These are phyloP conservation scores for Hibiscus tridactylites DNA, from an alignment of 345 rosid species.

Conservation along the genomic window DNA sequence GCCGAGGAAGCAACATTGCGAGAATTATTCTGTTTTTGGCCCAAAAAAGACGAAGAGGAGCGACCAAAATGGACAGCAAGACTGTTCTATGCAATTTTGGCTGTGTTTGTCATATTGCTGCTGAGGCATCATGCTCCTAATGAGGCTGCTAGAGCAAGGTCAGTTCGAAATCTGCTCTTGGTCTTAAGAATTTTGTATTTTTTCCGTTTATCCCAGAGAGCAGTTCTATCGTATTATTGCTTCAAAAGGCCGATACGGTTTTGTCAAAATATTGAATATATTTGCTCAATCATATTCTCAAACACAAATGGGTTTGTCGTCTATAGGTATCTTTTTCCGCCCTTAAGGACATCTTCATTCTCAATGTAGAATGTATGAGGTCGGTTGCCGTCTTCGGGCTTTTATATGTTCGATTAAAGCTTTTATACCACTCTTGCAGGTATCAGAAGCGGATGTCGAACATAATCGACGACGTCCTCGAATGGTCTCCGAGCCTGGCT, in stretches of 20 bases:
- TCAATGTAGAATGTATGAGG: background rate
- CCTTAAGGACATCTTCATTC: background rate
- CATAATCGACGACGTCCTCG: slow-evolving; percentile 17
- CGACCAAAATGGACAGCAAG: slow-evolving; percentile 95
- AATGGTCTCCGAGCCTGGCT: slow-evolving; percentile 95
- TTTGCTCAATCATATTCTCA: too few species aligned
- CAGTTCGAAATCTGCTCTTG: slow-evolving; percentile 12
- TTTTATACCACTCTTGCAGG: slow-evolving; percentile 35
- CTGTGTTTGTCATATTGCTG: slow-evolving; percentile 67
- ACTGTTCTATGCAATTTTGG: slow-evolving; percentile 71
- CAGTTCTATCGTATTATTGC: too few species aligned
- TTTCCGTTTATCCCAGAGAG: too few species aligned
- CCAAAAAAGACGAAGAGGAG: slow-evolving; percentile 97
- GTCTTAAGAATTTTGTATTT: too few species aligned
- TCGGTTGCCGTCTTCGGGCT: background rate
- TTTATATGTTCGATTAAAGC: background rate
- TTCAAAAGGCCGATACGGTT: too few species aligned
- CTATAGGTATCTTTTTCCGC: too few species aligned
- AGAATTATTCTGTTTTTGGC: slow-evolving; percentile 96
- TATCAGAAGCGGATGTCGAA: slow-evolving; percentile 20
- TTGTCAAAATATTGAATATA: too few species aligned
- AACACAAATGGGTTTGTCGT: too few species aligned
- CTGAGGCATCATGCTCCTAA: slow-evolving; percentile 98
- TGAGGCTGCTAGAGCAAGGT: slow-evolving; percentile 99
- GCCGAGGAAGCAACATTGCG: slow-evolving; percentile 98